Evolutionary conservation across 139 green algal species (phyloP).

Genomic region (Raphidocelis subcapitata): DNA sequence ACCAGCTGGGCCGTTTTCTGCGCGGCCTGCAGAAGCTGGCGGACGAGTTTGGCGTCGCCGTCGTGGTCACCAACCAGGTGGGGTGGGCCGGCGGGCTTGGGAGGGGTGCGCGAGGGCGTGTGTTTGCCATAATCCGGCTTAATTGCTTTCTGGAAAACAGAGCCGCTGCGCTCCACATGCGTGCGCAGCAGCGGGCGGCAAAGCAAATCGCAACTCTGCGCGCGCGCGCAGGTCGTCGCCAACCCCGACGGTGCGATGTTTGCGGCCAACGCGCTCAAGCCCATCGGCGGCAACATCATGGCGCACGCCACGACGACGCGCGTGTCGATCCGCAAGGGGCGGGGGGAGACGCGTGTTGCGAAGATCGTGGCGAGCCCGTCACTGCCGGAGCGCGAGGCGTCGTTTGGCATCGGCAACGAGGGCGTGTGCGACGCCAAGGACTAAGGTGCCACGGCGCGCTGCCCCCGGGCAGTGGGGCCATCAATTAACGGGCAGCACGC

Average conservation of each 20-base stretch:
- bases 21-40: slow-evolving; percentile 84
- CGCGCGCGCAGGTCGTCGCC: slow-evolving; percentile 80
- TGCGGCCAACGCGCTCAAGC: slow-evolving; percentile 90
- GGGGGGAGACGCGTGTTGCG: slow-evolving; percentile 75
- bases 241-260: slow-evolving; percentile 92
- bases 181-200: too few relatives aligned
- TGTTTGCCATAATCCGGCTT: too few relatives aligned
- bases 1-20: slow-evolving; percentile 88
- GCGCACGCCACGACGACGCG: slow-evolving; percentile 98
- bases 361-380: slow-evolving; percentile 93
- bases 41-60: slow-evolving; percentile 95
- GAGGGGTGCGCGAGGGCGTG: too few relatives aligned
- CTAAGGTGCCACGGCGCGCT: slow-evolving; percentile 37
- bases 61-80: slow-evolving; percentile 98
- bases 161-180: too few relatives aligned
- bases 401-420: slow-evolving; percentile 82
- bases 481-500: too few relatives aligned
- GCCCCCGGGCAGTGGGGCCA: too few relatives aligned
- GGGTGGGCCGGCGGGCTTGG: not conserved
- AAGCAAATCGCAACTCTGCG: too few relatives aligned
- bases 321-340: slow-evolving; percentile 89
- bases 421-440: slow-evolving; percentile 91
- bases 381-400: slow-evolving; percentile 92
- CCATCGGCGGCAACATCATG: slow-evolving; percentile 99
- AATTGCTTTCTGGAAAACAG: too few relatives aligned